Base-by-base conservation (phyloP, 2,329 filamentous ascomycete species). In the Aspergillus piperis region DNA sequence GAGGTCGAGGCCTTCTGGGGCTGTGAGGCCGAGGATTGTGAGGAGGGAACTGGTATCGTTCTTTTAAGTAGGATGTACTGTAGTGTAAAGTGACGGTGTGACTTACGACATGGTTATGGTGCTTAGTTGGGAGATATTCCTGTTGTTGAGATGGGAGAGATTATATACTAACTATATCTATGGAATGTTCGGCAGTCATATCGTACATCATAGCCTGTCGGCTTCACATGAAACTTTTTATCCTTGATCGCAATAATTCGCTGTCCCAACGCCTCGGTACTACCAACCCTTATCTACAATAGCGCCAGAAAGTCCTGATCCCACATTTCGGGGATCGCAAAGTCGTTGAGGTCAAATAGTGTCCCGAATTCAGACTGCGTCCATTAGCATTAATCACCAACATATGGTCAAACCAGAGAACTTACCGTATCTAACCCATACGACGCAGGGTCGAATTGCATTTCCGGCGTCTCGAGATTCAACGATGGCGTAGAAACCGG, bases 301-400 rank as follows among this genome's bases (percentile, higher is more conserved):
- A 58, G 58, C 10, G 58, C 36, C 11, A 73, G 65, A 17, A 73
- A 64, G 6, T 68, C 64, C 1, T 63, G 62, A 55, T 73, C 68
- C 71, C 71, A 74, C 7, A 70, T 25, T 21, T 68, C 71, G 4
- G 64, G 65, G 8, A 66, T 63, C 6, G 64, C 66, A 15, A 68
- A 64, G 50, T 75, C 70, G 1, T 66, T 55, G 5, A 65, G 60
- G 39, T 74, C 72, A 47, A 74, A 70, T 58, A 73, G 67, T n/a
- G 64, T 71, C 3, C 68, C 70, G 47, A 74, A 61, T 50, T 73
- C 73, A 30, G 73, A 62, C 71, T 74, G 51, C 3, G 8, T 10
- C 11, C 23, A 54, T 71, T 54, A 70, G 66, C 30, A 55, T 32
- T 25, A 8, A 32, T 25, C 17, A 2, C 4, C 11, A 13, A 0